Evolutionary conservation across 1,284 basidiomycete species (phyloP).

Genomic region (Ceratobasidium sp.): DNA sequence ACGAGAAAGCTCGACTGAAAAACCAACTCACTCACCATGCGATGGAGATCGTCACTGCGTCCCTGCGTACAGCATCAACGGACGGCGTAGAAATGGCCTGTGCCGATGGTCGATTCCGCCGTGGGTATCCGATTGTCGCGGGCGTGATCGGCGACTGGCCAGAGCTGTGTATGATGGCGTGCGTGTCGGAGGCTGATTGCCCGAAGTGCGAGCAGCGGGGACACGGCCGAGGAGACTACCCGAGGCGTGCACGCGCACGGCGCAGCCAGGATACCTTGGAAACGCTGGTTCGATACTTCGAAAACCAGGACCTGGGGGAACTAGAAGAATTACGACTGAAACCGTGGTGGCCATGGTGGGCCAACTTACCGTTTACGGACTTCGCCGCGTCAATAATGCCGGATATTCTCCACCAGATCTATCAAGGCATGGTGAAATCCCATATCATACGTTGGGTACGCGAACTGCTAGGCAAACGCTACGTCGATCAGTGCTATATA

Average conservation of each 20-base stretch:
- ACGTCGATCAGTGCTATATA: conserved; percentile 31
- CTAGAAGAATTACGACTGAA: conserved; percentile 1
- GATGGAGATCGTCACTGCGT: conserved; percentile 31
- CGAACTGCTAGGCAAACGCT: conserved; percentile 7
- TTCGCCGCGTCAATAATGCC: conserved; percentile 53
- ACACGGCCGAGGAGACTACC: conserved; percentile 12
- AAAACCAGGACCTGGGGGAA: conserved; percentile 3
- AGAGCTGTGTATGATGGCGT: conserved; percentile 50
- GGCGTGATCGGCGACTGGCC: conserved; percentile 51
- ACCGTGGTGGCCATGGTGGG: conserved; percentile 52
- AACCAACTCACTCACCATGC: conserved; percentile 49
- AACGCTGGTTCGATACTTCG: neutral
- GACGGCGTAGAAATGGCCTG: conserved; percentile 43
- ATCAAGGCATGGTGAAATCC: conserved; percentile 55
- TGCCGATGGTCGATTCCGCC: neutral
- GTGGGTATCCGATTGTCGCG: conserved; percentile 41
- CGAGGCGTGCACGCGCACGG: neutral
- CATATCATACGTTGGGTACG: conserved; percentile 50
- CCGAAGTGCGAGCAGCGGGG: conserved; percentile 1
- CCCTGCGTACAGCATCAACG: conserved; percentile 42
- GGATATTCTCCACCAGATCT: conserved; percentile 56
- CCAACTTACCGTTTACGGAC: conserved; percentile 50
- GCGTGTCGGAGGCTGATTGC: conserved; percentile 28
- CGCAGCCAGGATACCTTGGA: neutral
- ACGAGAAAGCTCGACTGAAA: conserved; percentile 1